Base-by-base conservation (phyloP, 768 basidiomycete genomes). In the Lactifluus pinguis region DNA sequence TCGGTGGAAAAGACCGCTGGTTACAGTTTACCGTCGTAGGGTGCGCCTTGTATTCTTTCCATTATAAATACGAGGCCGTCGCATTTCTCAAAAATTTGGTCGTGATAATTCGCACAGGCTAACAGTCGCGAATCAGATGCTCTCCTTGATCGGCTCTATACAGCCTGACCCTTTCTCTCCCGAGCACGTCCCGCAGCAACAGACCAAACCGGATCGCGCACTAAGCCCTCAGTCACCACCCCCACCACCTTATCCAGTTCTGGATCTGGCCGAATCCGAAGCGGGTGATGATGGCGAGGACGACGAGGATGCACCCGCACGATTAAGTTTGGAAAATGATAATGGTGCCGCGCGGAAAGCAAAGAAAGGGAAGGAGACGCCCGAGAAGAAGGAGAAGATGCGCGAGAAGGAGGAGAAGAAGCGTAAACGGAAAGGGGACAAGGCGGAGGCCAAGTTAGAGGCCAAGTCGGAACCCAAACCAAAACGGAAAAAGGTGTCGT, bases 61-160 rank as follows among this genome's bases (percentile, higher is more conserved):
- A 19, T 52, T 32, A 3, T 11, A 14, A 45, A 4, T 13, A 25
- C 7, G 32, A 13, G 25, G 34, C 19, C 21, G 13, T 6, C 14
- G 21, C 9, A 38, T 34, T 48, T 49, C 36, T 34, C 21, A 57
- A 30, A 11, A 6, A 6, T 11, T 3, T 38, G 38, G 13, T 38
- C 25, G 25, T 25, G 25, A 25, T 25, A 25, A 53, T 32, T 49
- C 21, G 42, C 60, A 53, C 68, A 97, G 94, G 29, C 71, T 94
- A 60, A 93, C 86, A 14, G 83, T 94, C 38, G 92, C 92, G 36
- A 95, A 97, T 68, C 88, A 95, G 69, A 95, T 95, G 92, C 75
- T 97, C 19, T 95, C 92, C 2, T 74, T 97, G 13, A 79, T 90
- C 34, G 93, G 93, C 9, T 93, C 92, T 3, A 76, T 94, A 60